Base-by-base conservation (phyloP, 139 green algal species). In the Yamagishiella unicocca region DNA sequence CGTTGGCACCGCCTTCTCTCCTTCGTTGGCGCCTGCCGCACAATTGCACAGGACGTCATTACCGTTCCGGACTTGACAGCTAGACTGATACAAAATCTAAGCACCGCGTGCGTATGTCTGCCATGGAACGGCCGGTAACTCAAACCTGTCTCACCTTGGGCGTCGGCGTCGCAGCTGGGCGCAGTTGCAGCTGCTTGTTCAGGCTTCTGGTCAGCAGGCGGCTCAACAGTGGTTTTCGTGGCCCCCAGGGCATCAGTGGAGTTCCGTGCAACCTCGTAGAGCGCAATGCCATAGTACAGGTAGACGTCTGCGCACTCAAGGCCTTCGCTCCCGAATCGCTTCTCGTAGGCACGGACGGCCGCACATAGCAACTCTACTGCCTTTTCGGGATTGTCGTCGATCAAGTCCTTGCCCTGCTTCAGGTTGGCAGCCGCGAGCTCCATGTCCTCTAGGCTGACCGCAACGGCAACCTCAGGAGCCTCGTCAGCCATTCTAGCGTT, bases 241-340 rank as follows among this genome's bases (percentile, higher is more conserved):
- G 19, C 1, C 22, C 80, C 80, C 33, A 87, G 66, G 22, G 50
- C 82, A 9, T 87, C 82, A 2, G 66, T 71, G 10, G 66, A 5
- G 25, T 31, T 42, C 4, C 66, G 83, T 14, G 89, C 86, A 21
- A 90, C 81, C 81, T 92, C 89, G 27, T 82, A 92, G 46, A 94
- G 70, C 2, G 84, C 62, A 46, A 92, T 76, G 27, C 92, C 92
- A 35, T 94, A 94, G 71, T 87, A 87, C 45, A 94, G 42, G 88
- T 94, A 92, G 5, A 58, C 64, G 27, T 90, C 74, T 17, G 88
- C 86, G 71, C 83, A 90, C 25, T 92, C 86, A 0, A 89, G 33
- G 1, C 72, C 87, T 4, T 79, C 87, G 46, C 87, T 75, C 2
- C 86, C 83, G 55, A 89, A 92, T 3, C 78, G 40, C 78, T 90